A percentile compares a stretch with the other conserved stretches of the same genome.
Evolutionary conservation across 805 yeast species (phyloP).

Genomic region (Candida dendrica): DNA sequence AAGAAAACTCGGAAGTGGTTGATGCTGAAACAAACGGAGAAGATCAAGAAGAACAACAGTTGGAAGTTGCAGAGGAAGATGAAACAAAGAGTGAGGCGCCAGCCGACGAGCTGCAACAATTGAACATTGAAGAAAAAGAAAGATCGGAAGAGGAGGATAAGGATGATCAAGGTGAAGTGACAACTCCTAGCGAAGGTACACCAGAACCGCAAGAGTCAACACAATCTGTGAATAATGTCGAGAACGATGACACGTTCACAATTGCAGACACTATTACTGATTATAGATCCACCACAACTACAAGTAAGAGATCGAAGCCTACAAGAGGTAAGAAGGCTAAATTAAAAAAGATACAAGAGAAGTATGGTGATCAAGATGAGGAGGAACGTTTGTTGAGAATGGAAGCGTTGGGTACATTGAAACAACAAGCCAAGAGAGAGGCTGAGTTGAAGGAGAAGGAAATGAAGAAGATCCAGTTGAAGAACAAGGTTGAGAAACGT

Average conservation of each 20-base stretch:
- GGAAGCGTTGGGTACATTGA: constrained; percentile 80
- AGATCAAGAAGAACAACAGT: no score
- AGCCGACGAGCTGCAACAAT: constrained; percentile 6
- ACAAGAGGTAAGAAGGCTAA: constrained; percentile 85
- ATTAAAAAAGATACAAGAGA: constrained; percentile 70
- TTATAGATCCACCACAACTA: not conserved
- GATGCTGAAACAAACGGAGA: constrained; percentile 10
- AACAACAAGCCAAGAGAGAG: constrained; percentile 37
- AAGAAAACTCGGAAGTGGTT: constrained; percentile 30
- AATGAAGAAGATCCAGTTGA: constrained; percentile 26
- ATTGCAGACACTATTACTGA: not conserved
- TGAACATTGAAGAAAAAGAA: constrained; percentile 2
- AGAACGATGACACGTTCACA: not conserved
- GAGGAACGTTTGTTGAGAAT: constrained; percentile 71
- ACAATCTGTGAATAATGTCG: not conserved
- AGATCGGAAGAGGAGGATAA: constrained; percentile 3
- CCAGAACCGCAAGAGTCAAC: not conserved
- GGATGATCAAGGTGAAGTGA: constrained; percentile 4
- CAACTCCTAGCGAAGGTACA: constrained; percentile 1
- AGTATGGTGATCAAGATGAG: constrained; percentile 89
- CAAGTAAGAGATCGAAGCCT: constrained; percentile 24
- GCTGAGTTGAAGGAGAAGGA: constrained; percentile 27
- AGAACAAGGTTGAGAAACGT: constrained; percentile 26
- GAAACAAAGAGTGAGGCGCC: not conserved
- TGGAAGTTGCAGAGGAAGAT: constrained; percentile 4